Conservation (phyloP, 176 grass and related monocot genomes). For the Hyparrhenia diplandra region DNA sequence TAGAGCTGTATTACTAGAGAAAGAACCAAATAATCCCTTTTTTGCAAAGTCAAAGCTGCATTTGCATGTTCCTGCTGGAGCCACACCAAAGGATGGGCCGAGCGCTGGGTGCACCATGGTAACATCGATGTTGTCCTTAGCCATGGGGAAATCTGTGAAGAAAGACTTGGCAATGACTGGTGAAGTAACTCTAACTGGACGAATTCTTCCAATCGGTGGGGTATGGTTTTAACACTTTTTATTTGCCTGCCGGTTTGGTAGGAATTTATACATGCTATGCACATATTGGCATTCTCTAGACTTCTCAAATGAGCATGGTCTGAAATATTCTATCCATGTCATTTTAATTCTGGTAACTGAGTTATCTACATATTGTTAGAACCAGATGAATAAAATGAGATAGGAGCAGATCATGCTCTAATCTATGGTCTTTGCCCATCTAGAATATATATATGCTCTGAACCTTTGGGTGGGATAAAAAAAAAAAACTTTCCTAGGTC, state of each 20-base stretch:
- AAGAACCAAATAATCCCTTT: constrained; percentile 65
- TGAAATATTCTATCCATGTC: background rate
- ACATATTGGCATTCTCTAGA: background rate
- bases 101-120: constrained; percentile 93
- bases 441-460: background rate
- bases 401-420: background rate
- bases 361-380: background rate
- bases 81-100: constrained; percentile 92
- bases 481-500: background rate
- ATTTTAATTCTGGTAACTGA: background rate
- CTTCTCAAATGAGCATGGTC: background rate
- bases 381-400: background rate
- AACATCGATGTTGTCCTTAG: constrained; percentile 87
- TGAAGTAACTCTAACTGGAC: constrained; percentile 86
- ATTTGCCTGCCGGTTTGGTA: background rate
- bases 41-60: constrained; percentile 84
- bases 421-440: background rate
- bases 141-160: constrained; percentile 72
- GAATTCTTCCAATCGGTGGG: constrained; percentile 73
- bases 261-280: background rate
- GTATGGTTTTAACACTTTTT: constrained; percentile 34
- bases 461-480: background rate
- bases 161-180: constrained; percentile 92
- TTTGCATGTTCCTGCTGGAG: constrained; percentile 85
- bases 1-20: constrained; percentile 74